Evolutionary conservation across 495 filamentous ascomycete species (phyloP).

Genomic region (Podospora australis): DNA sequence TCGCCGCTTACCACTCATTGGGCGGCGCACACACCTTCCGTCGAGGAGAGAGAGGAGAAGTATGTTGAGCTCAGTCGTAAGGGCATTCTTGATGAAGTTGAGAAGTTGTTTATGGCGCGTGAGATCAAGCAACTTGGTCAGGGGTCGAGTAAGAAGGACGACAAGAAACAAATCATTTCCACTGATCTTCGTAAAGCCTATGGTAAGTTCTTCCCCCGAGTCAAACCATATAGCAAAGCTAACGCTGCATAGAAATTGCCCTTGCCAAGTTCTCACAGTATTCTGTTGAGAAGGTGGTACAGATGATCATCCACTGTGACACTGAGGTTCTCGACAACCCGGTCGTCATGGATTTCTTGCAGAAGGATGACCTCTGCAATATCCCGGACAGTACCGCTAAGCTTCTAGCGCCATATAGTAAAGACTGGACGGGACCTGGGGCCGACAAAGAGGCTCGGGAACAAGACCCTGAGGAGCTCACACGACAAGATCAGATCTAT

Average conservation of each 20-base stretch:
- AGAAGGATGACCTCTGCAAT: constrained; percentile 83
- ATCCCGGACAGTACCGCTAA: constrained; percentile 88
- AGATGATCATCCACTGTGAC: constrained; percentile 95
- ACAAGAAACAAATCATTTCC: constrained; percentile 96
- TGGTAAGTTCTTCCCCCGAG: constrained; percentile 38
- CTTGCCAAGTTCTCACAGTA: constrained; percentile 80
- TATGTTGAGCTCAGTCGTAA: constrained; percentile 86
- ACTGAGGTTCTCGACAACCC: constrained; percentile 81
- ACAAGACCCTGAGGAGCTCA: constrained; percentile 81
- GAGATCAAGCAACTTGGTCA: constrained; percentile 83
- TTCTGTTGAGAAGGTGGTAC: constrained; percentile 74
- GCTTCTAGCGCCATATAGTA: constrained; percentile 87
- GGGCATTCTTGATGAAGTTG: constrained; percentile 94
- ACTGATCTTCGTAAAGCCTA: constrained; percentile 86
- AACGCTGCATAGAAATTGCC: constrained; percentile 60
- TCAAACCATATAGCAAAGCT: constrained; percentile 5
- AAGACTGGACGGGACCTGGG: constrained; percentile 91
- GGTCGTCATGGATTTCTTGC: constrained; percentile 96
- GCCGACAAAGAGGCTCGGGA: constrained; percentile 73
- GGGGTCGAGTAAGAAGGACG: constrained; percentile 60
- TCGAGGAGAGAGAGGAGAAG: constrained; percentile 84
- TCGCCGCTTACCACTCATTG: constrained; percentile 90
- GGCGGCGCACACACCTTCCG: constrained; percentile 77
- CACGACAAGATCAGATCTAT: constrained; percentile 91
- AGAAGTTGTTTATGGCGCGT: constrained; percentile 94